A percentile compares a stretch with the other conserved stretches of the same genome.
Conservation (phyloP, 1,139 yeast species). For the Diutina scorzettiae region DNA sequence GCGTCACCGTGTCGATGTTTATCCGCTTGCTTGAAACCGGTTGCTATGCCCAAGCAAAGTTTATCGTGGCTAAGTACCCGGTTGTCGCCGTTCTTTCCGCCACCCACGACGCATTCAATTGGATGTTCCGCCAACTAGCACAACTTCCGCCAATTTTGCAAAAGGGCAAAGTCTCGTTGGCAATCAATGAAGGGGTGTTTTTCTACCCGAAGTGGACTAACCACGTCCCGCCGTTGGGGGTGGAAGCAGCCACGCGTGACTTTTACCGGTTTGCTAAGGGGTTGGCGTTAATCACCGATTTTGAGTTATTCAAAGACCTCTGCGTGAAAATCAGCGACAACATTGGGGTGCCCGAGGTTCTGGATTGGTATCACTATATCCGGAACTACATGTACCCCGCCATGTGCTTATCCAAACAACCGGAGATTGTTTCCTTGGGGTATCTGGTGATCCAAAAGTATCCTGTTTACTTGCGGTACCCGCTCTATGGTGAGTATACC, state of each 20-base stretch:
- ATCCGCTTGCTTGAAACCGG: neutral
- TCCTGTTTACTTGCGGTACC: constrained; percentile 56
- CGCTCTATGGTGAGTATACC: constrained; percentile 73
- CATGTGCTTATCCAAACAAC: constrained; percentile 23
- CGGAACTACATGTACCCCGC: constrained; percentile 63
- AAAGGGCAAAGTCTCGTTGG: neutral
- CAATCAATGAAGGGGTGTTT: neutral
- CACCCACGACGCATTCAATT: neutral
- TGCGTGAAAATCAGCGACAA: neutral
- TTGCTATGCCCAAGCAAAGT: neutral
- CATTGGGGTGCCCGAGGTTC: neutral
- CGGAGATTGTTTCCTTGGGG: constrained; percentile 41
- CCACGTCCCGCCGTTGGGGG: neutral
- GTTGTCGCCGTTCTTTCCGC: neutral
- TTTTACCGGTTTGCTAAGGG: neutral
- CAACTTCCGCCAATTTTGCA: neutral
- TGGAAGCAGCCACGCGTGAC: neutral
- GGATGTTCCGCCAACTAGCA: neutral
- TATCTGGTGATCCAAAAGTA: constrained; percentile 42
- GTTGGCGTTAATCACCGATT: neutral
- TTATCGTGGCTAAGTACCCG: neutral
- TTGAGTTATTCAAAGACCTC: neutral
- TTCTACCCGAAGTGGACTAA: neutral
- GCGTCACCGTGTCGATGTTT: neutral
- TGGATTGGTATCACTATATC: constrained; percentile 48